phyloP scores from a whole-genome alignment of 2,329 filamentous ascomycete species.

The Phialophora chinensis region DNA sequence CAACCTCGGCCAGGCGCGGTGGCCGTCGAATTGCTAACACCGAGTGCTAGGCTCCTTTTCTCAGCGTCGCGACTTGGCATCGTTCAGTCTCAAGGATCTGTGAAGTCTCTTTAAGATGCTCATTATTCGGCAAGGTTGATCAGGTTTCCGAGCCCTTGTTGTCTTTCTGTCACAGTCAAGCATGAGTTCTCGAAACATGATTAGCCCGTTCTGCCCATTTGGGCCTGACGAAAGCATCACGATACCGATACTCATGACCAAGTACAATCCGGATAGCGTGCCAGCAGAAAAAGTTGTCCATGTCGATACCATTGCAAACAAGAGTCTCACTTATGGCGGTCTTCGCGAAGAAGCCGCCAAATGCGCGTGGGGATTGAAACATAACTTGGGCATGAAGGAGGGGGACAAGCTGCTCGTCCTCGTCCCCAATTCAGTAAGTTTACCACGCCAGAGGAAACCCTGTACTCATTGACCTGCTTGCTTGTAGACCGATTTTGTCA shows the following conservation, averaged over 20 bases:
- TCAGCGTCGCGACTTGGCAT: neutral
- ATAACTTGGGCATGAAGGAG: conserved; percentile 35
- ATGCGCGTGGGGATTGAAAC: conserved; percentile 40
- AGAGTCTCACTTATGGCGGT: conserved; percentile 40
- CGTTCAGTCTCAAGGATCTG: neutral
- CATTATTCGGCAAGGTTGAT: neutral
- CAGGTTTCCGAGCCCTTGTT: neutral
- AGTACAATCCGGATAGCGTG: conserved; percentile 41
- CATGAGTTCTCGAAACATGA: conserved; percentile 9
- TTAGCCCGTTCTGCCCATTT: conserved; percentile 15
- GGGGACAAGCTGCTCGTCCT: conserved; percentile 39
- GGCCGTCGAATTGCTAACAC: neutral
- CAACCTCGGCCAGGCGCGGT: conserved; percentile 3
- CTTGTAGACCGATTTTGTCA: conserved; percentile 39
- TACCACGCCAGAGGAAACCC: neutral
- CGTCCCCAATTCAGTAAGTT: conserved; percentile 39
- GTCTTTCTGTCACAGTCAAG: neutral
- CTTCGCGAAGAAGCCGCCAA: conserved; percentile 38
- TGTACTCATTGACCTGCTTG: neutral
- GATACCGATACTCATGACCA: conserved; percentile 40
- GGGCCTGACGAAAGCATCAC: conserved; percentile 33
- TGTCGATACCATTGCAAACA: conserved; percentile 39
- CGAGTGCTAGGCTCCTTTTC: neutral
- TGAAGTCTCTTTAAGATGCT: neutral
- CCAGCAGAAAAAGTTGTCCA: conserved; percentile 39